Conservation (phyloP, 2,329 filamentous ascomycete genomes). For the Coniochaeta prunicola region DNA sequence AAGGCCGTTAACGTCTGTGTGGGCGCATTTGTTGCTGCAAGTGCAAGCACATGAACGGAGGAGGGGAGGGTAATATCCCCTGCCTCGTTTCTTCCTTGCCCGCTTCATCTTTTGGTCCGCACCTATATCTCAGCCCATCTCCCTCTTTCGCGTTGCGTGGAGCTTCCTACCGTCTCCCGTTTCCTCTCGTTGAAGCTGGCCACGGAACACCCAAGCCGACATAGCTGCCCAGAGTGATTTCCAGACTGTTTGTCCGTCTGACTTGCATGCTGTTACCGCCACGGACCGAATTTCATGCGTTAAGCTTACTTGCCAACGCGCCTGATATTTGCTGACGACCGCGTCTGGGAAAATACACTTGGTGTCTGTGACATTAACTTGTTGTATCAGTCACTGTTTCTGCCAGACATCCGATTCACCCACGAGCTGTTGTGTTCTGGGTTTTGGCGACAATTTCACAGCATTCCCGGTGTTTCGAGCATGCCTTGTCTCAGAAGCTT, state of each 20-base stretch:
- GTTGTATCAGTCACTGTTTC: not conserved
- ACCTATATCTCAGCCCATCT: not conserved
- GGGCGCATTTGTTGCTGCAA: not conserved
- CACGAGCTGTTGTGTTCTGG: not conserved
- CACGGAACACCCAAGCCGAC: not conserved
- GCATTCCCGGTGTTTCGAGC: not conserved
- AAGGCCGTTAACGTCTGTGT: not conserved
- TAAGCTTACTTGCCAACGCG: not conserved
- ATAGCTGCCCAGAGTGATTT: not conserved
- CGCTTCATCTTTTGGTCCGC: not conserved
- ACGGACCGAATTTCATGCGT: not conserved
- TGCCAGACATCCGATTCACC: not conserved
- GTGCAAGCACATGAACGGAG: not conserved
- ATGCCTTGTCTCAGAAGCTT: not conserved
- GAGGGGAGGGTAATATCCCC: not conserved
- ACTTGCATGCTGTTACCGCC: not conserved
- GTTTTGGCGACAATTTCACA: not conserved
- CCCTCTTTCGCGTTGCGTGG: not conserved
- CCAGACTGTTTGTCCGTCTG: not conserved
- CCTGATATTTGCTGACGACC: not conserved
- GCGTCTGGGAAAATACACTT: not conserved
- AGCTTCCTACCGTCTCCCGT: not conserved
- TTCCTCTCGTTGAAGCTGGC: not conserved
- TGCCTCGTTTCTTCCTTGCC: not conserved
- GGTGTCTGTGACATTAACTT: not conserved